phyloP scores from a whole-genome alignment of 163 green algal species.

The Smithsoniella earleae region DNA sequence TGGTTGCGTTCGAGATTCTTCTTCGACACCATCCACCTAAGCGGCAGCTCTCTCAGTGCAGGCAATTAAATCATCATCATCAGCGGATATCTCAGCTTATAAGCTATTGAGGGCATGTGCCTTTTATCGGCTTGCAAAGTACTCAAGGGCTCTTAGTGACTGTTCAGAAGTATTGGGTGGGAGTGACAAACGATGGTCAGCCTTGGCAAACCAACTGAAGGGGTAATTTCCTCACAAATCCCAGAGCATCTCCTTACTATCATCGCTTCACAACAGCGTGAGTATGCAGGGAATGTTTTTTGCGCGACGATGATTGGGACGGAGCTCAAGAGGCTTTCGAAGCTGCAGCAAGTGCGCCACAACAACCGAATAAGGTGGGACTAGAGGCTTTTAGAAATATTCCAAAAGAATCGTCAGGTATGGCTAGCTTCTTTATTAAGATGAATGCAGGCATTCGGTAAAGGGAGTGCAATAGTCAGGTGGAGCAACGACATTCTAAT shows the following conservation, averaged over 20 bases:
- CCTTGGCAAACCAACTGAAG: constrained; percentile 9
- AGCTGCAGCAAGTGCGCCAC: not conserved
- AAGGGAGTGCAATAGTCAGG: no score
- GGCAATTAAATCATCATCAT: not conserved
- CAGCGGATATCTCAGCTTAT: not conserved
- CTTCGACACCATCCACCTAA: no score
- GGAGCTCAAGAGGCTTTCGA: constrained; percentile 4
- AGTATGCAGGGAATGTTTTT: constrained; percentile 8
- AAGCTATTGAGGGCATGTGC: constrained; percentile 19
- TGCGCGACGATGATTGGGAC: not conserved
- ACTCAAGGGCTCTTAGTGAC: constrained; percentile 12
- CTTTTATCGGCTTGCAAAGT: constrained; percentile 19
- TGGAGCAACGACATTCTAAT: no score
- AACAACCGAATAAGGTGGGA: not conserved
- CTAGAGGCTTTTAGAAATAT: not conserved
- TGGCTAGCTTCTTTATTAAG: no score
- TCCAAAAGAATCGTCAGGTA: no score
- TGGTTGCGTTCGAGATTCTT: no score
- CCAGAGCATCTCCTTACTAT: not conserved
- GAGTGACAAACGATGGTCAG: not conserved
- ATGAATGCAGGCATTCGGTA: no score
- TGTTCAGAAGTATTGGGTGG: constrained; percentile 7
- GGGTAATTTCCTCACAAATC: not conserved
- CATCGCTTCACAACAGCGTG: not conserved
- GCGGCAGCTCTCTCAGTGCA: not conserved